These are phyloP conservation scores for Penicillium silybi DNA, from an alignment of 495 filamentous ascomycete genomes.

Conservation along the genomic window DNA sequence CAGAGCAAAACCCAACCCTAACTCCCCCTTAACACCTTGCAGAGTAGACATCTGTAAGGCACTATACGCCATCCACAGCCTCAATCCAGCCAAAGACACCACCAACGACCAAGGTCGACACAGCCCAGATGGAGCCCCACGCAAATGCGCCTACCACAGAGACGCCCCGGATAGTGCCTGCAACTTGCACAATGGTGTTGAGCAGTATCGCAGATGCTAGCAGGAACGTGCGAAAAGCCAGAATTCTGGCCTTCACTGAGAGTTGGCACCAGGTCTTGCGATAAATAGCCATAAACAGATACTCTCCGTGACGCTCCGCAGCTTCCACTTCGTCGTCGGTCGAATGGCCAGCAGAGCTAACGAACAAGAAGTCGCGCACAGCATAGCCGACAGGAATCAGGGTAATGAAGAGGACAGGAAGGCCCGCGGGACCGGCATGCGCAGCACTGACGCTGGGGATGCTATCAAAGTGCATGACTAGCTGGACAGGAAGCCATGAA, in stretches of 20 bases:
- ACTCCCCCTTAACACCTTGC: background rate
- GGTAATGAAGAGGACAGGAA: conserved; percentile 45
- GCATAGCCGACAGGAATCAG: conserved; percentile 66
- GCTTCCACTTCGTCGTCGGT: conserved; percentile 46
- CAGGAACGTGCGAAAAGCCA: conserved; percentile 59
- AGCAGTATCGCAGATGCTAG: conserved; percentile 51
- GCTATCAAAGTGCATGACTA: conserved; percentile 66
- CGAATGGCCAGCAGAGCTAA: conserved; percentile 53
- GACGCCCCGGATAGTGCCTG: conserved; percentile 59
- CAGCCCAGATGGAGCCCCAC: conserved; percentile 68
- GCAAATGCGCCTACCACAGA: conserved; percentile 61
- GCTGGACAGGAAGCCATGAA: conserved; percentile 60
- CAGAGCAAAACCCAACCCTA: too few species aligned
- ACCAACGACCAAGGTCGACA: conserved; percentile 56
- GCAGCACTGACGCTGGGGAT: conserved; percentile 61
- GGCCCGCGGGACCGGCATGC: conserved; percentile 50
- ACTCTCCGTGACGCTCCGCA: conserved; percentile 55
- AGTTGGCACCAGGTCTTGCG: conserved; percentile 49
- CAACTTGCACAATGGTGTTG: conserved; percentile 64
- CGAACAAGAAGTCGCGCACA: conserved; percentile 70
- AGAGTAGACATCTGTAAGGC: background rate
- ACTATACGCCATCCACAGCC: conserved; percentile 43
- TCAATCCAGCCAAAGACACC: conserved; percentile 58
- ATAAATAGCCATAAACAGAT: conserved; percentile 54
- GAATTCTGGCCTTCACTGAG: conserved; percentile 58